Conservation (phyloP, 1,284 basidiomycete species). For the Melampsora americana region DNA sequence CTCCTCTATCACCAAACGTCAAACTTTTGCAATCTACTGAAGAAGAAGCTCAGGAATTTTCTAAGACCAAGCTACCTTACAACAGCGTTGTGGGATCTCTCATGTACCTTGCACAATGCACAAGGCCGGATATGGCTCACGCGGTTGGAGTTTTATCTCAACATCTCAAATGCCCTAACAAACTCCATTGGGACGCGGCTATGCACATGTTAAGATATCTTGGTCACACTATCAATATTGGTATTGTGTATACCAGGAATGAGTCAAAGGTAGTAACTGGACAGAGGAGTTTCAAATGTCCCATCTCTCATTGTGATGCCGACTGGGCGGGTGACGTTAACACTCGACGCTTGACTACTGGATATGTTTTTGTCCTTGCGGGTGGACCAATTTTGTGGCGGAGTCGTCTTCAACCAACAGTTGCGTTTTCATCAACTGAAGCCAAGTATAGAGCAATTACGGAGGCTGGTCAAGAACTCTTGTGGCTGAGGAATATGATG, state of each 20-base stretch:
- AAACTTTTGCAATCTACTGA: too few species aligned
- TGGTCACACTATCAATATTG: neutral
- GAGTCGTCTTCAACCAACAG: neutral
- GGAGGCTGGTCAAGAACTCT: too few species aligned
- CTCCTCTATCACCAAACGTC: too few species aligned
- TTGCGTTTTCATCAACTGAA: too few species aligned
- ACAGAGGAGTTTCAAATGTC: too few species aligned
- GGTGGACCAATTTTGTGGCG: neutral
- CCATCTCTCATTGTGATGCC: slow-evolving; percentile 7
- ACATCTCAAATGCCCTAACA: neutral
- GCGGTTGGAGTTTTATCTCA: neutral
- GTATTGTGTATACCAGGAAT: neutral
- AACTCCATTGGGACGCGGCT: slow-evolving; percentile 1
- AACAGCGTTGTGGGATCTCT: too few species aligned
- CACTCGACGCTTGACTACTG: neutral
- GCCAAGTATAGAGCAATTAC: too few species aligned
- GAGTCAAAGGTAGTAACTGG: neutral
- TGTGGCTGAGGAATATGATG: too few species aligned
- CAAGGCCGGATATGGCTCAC: slow-evolving; percentile 1
- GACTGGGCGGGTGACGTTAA: too few species aligned
- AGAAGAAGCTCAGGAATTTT: neutral
- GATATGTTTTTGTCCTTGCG: slow-evolving; percentile 12
- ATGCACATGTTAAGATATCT: slow-evolving; percentile 2
- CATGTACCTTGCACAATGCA: neutral
- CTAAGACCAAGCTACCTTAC: neutral